Evolutionary conservation across 192 early-diverging fungal species (phyloP).

Genomic region (Coemansia javaensis): DNA sequence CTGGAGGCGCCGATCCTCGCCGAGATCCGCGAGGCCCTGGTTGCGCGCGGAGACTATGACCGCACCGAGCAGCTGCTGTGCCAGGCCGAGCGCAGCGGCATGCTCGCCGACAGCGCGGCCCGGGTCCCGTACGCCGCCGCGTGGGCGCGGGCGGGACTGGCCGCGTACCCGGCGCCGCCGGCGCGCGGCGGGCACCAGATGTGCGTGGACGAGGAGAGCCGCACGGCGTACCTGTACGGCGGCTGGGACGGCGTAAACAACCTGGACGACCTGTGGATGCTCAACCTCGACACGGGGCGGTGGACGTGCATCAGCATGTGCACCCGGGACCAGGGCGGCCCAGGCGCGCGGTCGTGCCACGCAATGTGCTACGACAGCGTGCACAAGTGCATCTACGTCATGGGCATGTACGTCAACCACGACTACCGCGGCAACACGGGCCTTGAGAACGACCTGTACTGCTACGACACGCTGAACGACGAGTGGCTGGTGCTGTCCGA

Average conservation of each 20-base stretch:
- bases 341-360: slow-evolving; percentile 85
- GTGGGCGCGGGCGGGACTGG: slow-evolving; percentile 53
- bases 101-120: slow-evolving; percentile 71
- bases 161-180: slow-evolving; percentile 39
- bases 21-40: slow-evolving; percentile 63
- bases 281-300: slow-evolving; percentile 51
- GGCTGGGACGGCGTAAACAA: slow-evolving; percentile 91
- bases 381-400: slow-evolving; percentile 67
- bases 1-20: slow-evolving; percentile 83
- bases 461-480: slow-evolving; percentile 65
- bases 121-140: slow-evolving; percentile 64
- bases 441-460: slow-evolving; percentile 83
- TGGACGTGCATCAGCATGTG: slow-evolving; percentile 79
- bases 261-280: slow-evolving; percentile 87
- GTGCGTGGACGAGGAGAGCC: slow-evolving; percentile 76
- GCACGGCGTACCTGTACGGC: slow-evolving; percentile 81
- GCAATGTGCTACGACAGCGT: slow-evolving; percentile 84
- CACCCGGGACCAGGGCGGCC: slow-evolving; percentile 74
- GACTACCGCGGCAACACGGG: slow-evolving; percentile 61
- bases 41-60: slow-evolving; percentile 67
- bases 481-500: slow-evolving; percentile 70
- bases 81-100: slow-evolving; percentile 55
- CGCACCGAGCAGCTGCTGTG: slow-evolving; percentile 66
- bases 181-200: slow-evolving; percentile 95
- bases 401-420: slow-evolving; percentile 87